Evolutionary conservation across 768 basidiomycete genomes (phyloP), one percentile per base, ranked within the genome.

Genomic region (Suillus ampliporus): DNA sequence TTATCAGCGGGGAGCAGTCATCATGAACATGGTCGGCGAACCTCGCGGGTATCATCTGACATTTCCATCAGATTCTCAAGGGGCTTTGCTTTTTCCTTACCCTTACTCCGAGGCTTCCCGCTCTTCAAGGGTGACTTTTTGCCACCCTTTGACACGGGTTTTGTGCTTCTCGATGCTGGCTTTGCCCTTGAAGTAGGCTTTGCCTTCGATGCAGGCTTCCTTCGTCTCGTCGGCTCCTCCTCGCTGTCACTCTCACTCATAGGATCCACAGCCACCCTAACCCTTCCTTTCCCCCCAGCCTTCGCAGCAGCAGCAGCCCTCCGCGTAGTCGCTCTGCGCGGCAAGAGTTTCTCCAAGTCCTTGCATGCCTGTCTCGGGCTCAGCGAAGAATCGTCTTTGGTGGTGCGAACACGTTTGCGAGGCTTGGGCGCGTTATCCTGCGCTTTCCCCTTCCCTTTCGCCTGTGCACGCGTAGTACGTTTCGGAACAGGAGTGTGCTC

Each of bases 31-130:
- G 43, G 19, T 34, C n/a, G 26, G 41, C n/a, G 21, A 21, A 73
- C 73, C 68, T 74, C 73, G 14, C 71, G 73, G 11, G 73, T 71
- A 67, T 71, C 73, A 34, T 74, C 73, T 5, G 73, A 74, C 62
- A 76, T 26, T 17, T 69, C 73, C 13, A 76, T 60, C 8, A 74
- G 66, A 58, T 63, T 67, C 35, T 72, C 66, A 34, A 71, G 21
- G 5, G 67, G 66, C 26, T 63, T 68, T 38, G 64, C 48, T 53
- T 74, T 74, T 6, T 68, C 68, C 57, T 74, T 76, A 15, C 71
- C 66, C 57, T 56, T 58, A 31, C 48, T 14, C 10, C 50, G 40
- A 46, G 40, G 28, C 28, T 53, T 53, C 28, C 51, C 5, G 51
- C 51, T 53, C n/a, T 14, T 53, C 50, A 21, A 48, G 14, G 21